Evolutionary conservation across 2,329 filamentous ascomycete genomes (phyloP).

Genomic region (Hypoxylon sp.): DNA sequence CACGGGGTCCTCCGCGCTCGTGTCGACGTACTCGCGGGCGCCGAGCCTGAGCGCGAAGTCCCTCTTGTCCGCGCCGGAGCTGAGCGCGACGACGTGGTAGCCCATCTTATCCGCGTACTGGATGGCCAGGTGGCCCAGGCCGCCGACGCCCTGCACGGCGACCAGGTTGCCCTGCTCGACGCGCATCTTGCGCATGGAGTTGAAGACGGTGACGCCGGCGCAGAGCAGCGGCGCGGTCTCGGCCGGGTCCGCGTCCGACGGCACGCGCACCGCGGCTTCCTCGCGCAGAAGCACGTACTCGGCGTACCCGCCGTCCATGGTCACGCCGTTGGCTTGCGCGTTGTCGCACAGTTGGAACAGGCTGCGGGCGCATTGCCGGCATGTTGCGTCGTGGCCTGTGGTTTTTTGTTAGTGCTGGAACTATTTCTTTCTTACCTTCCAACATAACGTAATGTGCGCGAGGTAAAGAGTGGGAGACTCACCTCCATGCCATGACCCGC

Average conservation of each 20-base stretch:
- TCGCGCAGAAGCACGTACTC: conserved; percentile 73
- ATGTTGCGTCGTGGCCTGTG: conserved; percentile 71
- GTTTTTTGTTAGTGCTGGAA: background rate
- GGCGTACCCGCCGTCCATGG: conserved; percentile 75
- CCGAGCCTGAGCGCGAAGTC: conserved; percentile 75
- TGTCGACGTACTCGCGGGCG: conserved; percentile 72
- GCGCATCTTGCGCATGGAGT: conserved; percentile 68
- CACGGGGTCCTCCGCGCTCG: conserved; percentile 64
- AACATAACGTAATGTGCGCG: background rate
- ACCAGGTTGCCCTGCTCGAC: conserved; percentile 68
- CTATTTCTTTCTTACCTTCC: background rate
- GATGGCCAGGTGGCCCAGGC: conserved; percentile 82
- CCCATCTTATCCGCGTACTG: conserved; percentile 84
- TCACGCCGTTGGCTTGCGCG: conserved; percentile 74
- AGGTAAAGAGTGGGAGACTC: conserved; percentile 43
- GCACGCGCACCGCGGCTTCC: conserved; percentile 72
- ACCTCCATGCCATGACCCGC: conserved; percentile 78
- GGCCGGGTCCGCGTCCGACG: conserved; percentile 65
- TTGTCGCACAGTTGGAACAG: conserved; percentile 79
- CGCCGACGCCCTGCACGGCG: conserved; percentile 78
- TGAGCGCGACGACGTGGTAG: conserved; percentile 78
- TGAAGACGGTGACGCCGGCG: conserved; percentile 76
- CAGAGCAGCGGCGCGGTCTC: conserved; percentile 73
- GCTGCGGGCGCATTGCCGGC: conserved; percentile 73
- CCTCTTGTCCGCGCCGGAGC: conserved; percentile 75